A percentile compares a stretch with the other conserved stretches of the same genome.
Evolutionary conservation across 1,284 basidiomycete species (phyloP).

Genomic region (Ustanciosporium gigantosporum): DNA sequence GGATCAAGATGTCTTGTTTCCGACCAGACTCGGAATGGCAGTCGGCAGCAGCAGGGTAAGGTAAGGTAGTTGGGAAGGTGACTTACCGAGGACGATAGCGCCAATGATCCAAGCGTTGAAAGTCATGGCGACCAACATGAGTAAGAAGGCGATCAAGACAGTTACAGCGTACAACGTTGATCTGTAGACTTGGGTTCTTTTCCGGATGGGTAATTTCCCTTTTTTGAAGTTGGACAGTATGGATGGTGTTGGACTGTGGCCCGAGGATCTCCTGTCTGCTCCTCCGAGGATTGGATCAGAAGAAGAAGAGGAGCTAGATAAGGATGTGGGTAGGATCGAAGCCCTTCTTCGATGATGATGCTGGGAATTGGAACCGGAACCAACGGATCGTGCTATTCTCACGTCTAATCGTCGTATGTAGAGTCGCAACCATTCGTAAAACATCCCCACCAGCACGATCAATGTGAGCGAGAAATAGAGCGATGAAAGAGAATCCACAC

Average conservation of each 20-base stretch:
- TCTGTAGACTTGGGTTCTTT: conserved; percentile 8
- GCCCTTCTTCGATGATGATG: conserved; percentile 9
- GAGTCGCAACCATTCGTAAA: conserved; percentile 24
- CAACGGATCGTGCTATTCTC: neutral
- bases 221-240: no score
- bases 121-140: conserved; percentile 53
- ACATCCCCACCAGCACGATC: conserved; percentile 6
- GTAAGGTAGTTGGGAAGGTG: neutral
- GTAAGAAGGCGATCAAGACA: conserved; percentile 30
- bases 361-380: neutral
- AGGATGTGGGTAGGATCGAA: conserved; percentile 3
- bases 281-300: no score
- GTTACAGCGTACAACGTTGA: conserved; percentile 28
- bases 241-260: no score
- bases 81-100: conserved; percentile 42
- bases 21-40: no score
- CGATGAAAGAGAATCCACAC: conserved; percentile 8
- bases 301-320: no score
- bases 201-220: conserved; percentile 2
- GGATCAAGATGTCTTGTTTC: no score
- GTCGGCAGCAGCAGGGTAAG: no score
- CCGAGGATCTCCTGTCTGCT: no score
- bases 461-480: conserved; percentile 16
- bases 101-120: conserved; percentile 46
- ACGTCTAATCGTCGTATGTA: conserved; percentile 18